These are phyloP conservation scores for Cryphonectria parasitica DNA, from an alignment of 2,329 filamentous ascomycete species.

Conservation along the genomic window DNA sequence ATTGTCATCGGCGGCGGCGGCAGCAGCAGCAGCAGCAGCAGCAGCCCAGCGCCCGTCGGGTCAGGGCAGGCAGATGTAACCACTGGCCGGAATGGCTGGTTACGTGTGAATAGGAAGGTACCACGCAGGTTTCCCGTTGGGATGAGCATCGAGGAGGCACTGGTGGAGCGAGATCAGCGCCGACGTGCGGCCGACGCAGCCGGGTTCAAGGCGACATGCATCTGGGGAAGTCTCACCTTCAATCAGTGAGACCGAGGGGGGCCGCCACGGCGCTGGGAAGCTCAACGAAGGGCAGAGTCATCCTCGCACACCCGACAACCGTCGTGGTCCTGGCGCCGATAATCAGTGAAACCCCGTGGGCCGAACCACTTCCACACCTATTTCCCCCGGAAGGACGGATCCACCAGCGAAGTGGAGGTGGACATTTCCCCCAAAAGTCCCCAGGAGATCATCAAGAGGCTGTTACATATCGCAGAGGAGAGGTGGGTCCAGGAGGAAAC, in stretches of 20 bases:
- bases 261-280: not conserved
- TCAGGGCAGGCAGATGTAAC: conserved; percentile 30
- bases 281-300: conserved; percentile 1
- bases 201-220: conserved; percentile 52
- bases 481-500: not conserved
- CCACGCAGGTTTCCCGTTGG: conserved; percentile 45
- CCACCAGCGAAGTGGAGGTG: conserved; percentile 10
- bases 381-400: not conserved
- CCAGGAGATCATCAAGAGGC: not conserved
- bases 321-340: not conserved
- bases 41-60: conserved; percentile 34
- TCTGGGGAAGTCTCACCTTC: conserved; percentile 56
- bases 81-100: conserved; percentile 54
- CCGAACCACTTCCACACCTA: no score
- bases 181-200: conserved; percentile 46
- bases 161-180: conserved; percentile 45
- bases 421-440: conserved; percentile 6
- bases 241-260: conserved; percentile 27
- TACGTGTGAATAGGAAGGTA: conserved; percentile 52
- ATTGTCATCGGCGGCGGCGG: conserved; percentile 51
- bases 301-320: not conserved
- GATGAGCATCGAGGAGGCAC: conserved; percentile 50
- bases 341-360: not conserved
- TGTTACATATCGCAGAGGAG: not conserved
- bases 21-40: conserved; percentile 34